Evolutionary conservation across 1,139 yeast genomes (phyloP).

Genomic region (Suhomyces chickasaworum): DNA sequence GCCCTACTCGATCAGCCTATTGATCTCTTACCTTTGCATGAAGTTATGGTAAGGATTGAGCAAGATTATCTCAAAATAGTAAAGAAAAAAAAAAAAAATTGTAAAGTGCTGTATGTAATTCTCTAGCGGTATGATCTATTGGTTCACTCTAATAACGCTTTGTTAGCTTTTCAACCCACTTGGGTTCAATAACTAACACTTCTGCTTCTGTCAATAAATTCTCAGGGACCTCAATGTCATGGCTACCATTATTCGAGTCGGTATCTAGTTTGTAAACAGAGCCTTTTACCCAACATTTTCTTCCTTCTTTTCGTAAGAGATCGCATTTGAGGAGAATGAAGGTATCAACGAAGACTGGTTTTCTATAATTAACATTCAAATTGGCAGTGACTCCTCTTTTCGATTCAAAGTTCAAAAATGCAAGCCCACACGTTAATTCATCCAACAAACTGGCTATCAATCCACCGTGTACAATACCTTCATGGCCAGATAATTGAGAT

Average conservation of each 20-base stretch:
- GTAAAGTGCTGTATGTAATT: no score
- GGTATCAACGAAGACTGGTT: slow-evolving; percentile 40
- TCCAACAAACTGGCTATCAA: slow-evolving; percentile 55
- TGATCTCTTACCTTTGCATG: no score
- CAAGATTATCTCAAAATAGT: no score
- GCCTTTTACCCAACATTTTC: slow-evolving; percentile 50
- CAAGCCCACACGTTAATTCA: slow-evolving; percentile 55
- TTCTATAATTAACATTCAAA: slow-evolving; percentile 43
- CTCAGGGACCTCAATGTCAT: slow-evolving; percentile 23
- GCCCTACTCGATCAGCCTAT: no score
- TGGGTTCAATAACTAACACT: slow-evolving; percentile 49
- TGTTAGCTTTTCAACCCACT: slow-evolving; percentile 44
- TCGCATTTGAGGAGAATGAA: slow-evolving; percentile 40
- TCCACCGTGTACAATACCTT: slow-evolving; percentile 59
- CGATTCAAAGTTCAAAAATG: slow-evolving; percentile 48
- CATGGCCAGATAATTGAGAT: slow-evolving; percentile 48
- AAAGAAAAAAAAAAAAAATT: no score
- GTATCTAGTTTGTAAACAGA: slow-evolving; percentile 29
- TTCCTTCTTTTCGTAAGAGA: slow-evolving; percentile 35
- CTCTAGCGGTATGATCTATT: no score
- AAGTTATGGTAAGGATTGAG: no score
- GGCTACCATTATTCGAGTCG: slow-evolving; percentile 16
- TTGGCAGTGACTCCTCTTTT: slow-evolving; percentile 50
- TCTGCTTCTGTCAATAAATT: slow-evolving; percentile 43
- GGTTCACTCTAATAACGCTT: slow-evolving; percentile 4